A percentile compares a stretch with the other conserved stretches of the same genome.
These are phyloP conservation scores for Lepidium aucheri DNA, from an alignment of 345 rosid species.

Conservation along the genomic window DNA sequence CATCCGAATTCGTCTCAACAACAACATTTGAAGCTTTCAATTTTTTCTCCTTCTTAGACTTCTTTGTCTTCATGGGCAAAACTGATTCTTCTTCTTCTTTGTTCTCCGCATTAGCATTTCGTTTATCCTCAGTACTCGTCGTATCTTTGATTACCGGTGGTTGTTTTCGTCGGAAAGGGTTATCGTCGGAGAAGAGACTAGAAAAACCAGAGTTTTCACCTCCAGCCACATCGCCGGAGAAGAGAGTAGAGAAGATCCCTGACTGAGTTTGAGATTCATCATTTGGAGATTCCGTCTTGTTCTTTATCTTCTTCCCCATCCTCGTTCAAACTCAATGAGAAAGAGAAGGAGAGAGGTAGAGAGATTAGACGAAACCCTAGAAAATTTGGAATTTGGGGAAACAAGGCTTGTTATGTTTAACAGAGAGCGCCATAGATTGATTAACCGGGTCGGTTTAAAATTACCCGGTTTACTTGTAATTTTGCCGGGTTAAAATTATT, in stretches of 20 bases:
- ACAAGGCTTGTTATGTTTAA: neutral
- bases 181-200: slow-evolving; percentile 63
- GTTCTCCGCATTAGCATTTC: neutral
- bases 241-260: slow-evolving; percentile 15
- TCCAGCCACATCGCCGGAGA: slow-evolving; percentile 10
- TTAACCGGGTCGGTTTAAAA: neutral
- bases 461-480: neutral
- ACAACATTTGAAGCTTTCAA: neutral
- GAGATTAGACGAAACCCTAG: slow-evolving; percentile 15
- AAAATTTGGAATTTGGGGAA: neutral
- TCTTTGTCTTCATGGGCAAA: slow-evolving; percentile 19
- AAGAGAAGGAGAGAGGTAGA: neutral
- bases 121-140: slow-evolving; percentile 1
- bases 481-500: neutral
- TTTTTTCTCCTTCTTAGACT: slow-evolving; percentile 28
- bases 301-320: slow-evolving; percentile 24
- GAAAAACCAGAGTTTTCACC: slow-evolving; percentile 21
- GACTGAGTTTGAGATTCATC: neutral
- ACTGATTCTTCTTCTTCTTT: slow-evolving; percentile 11
- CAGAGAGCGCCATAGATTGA: neutral
- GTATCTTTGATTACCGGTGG: slow-evolving; percentile 20
- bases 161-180: slow-evolving; percentile 77
- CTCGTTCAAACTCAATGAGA: neutral
- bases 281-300: slow-evolving; percentile 4
- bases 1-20: neutral